Evolutionary conservation across 371 early-diverging fungal species (phyloP).

Genomic region (Syncephalastrum sp.): DNA sequence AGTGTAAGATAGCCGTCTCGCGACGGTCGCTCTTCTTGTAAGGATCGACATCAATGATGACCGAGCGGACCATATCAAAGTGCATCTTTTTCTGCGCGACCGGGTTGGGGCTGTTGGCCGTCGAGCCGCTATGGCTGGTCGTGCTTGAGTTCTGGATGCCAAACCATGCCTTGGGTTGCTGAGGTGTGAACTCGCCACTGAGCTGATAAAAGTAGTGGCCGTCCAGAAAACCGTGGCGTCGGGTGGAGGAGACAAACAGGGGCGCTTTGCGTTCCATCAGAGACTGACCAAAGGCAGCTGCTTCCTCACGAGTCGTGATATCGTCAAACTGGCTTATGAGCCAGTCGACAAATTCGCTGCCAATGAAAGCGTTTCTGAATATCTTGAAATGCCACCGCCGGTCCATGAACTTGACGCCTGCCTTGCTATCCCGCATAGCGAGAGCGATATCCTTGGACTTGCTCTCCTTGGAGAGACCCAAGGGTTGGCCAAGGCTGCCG

Average conservation of each 20-base stretch:
- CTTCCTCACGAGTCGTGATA: slow-evolving; percentile 79
- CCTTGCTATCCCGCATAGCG: slow-evolving; percentile 72
- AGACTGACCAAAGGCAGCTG: slow-evolving; percentile 79
- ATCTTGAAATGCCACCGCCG: slow-evolving; percentile 88
- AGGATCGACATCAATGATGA: slow-evolving; percentile 82
- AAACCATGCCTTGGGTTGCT: slow-evolving; percentile 30
- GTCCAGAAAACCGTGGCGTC: slow-evolving; percentile 79
- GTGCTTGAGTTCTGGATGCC: slow-evolving; percentile 13
- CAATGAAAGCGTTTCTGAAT: slow-evolving; percentile 79
- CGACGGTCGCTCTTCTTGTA: slow-evolving; percentile 69
- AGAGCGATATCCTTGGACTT: slow-evolving; percentile 65
- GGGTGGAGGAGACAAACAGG: slow-evolving; percentile 76
- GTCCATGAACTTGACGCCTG: slow-evolving; percentile 75
- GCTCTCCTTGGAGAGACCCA: slow-evolving; percentile 38
- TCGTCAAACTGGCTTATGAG: slow-evolving; percentile 76
- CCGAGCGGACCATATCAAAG: slow-evolving; percentile 56
- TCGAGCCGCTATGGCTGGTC: slow-evolving; percentile 27
- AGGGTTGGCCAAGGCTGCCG: slow-evolving; percentile 21
- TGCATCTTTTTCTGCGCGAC: slow-evolving; percentile 6
- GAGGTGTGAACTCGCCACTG: slow-evolving; percentile 56
- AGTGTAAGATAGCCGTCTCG: slow-evolving; percentile 87
- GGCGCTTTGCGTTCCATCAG: slow-evolving; percentile 70
- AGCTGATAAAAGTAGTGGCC: slow-evolving; percentile 92
- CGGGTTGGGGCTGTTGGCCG: slow-evolving; percentile 19
- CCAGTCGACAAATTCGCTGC: slow-evolving; percentile 93